Evolutionary conservation across 495 filamentous ascomycete genomes (phyloP), one percentile per base, ranked within the genome.

Genomic region (Ramalina peruviana): DNA sequence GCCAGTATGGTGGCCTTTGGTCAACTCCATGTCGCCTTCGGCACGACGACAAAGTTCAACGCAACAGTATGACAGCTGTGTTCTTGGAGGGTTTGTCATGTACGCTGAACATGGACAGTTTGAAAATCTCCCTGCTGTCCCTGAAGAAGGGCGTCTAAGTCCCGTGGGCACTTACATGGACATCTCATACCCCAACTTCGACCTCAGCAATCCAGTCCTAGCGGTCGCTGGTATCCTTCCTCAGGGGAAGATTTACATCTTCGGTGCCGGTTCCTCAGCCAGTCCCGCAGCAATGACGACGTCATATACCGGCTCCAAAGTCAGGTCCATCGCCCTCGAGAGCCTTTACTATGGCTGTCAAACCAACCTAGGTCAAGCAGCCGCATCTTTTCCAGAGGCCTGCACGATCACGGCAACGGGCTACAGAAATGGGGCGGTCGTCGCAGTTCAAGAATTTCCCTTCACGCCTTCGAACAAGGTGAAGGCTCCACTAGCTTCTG

Each of bases 271-370:
- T n/a, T 4, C 23, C 4, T 19, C 44, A 3, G 27, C 44, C 23
- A 33, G 44, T 20, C 44, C 44, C 13, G 25, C 44, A 36, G 5
- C 2, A 13, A 27, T 30, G 44, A 36, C 44, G 13, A 13, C 27
- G 10, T 27, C 27, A 27, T 47, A 47, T 20, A 5, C 9, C 12
- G 44, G 27, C 13, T 47, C 44, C 4, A 15, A 13, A 5, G 11
- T 33, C 44, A 47, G 19, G 19, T 47, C 44, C 19, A 11, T 47
- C 11, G 15, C 23, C 13, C 25, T 47, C 4, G 27, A 23, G 4
- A 47, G 44, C 44, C 19, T 30, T 23, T 47, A 47, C 21, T 47
- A 47, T 23, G 44, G 44, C 20, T 47, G 44, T 10, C 20, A 47
- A 16, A 47, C 44, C 25, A 33, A 47, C 7, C 16, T 47, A 4